Percentiles rank a stretch among this genome's conserved stretches.
These are phyloP conservation scores for Cucurbita argyrosperma DNA, from an alignment of 306 rosid species.

Conservation along the genomic window DNA sequence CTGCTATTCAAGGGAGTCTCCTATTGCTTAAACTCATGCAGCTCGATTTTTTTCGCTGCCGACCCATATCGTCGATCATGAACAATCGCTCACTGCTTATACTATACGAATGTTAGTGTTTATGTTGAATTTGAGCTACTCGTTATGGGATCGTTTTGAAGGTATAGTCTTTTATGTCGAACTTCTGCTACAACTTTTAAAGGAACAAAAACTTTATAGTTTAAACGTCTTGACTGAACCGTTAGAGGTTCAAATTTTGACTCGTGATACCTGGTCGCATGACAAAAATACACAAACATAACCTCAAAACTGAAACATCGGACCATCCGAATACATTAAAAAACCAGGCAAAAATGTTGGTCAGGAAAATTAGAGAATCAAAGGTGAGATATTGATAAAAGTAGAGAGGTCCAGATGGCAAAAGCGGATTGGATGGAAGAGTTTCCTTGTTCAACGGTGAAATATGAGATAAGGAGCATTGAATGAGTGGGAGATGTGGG, in stretches of 20 bases:
- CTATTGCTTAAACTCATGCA: background rate
- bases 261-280: background rate
- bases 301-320: background rate
- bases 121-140: background rate
- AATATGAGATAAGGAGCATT: background rate
- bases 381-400: background rate
- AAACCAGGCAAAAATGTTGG: background rate
- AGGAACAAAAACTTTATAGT: too few relatives aligned
- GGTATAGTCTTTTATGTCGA: background rate
- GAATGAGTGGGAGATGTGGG: background rate
- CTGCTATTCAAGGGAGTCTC: constrained; percentile 2
- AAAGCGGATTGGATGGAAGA: background rate
- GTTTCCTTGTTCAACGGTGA: background rate
- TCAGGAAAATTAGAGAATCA: background rate
- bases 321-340: background rate
- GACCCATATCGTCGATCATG: background rate
- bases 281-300: background rate
- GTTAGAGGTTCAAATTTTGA: too few relatives aligned
- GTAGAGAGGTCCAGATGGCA: background rate
- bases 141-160: background rate
- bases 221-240: too few relatives aligned
- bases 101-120: background rate
- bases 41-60: background rate
- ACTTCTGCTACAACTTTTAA: background rate
- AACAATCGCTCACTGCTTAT: background rate